Evolutionary conservation across 2,329 filamentous ascomycete genomes (phyloP), one percentile per base, ranked within the genome.

Genomic region (Diaporthe ilicicola): DNA sequence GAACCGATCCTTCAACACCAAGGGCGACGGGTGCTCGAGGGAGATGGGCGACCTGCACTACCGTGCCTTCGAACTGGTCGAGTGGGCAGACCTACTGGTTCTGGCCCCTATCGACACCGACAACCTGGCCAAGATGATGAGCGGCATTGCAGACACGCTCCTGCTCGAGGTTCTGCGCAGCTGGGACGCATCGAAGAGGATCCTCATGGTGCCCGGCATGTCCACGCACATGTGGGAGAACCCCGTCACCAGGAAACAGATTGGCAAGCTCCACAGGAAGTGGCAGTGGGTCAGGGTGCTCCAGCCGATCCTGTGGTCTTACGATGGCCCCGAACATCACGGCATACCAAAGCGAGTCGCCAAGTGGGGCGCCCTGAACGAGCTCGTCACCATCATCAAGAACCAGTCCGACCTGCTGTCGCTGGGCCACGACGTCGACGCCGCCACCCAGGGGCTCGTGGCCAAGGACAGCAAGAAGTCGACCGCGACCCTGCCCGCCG

Each of bases 201-300:
- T 97, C 37, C 83, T 97, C 61, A 84, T 98, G 70, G 91, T 97
- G 8, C 94, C 95, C 0, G 94, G 93, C 74, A 97, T 98, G 94
- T 95, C 93, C 42, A 90, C 90, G 1, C 88, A 93, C 72, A 94
- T 95, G 90, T 97, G 94, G 94, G 91, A 95, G 78, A 94, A 96
- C 76, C 94, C 94, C 2, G 91, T 95, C 82, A 97, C 94, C 19
- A 93, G 93, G 82, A 92, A 94, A 76, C 94, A 97, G 78, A 87
- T 97, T 72, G 92, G 89, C 81, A 96, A 97, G 81, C 89, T 97
- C 51, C 88, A 91, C 74, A 86, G 90, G 73, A 95, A 94, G 79
- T 97, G 94, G 94, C 91, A 91, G 67, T 97, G 94, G 94, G 89
- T 97, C 66, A 89, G 92, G 73, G 90, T 96, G 53, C 87, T 97